Base-by-base conservation (phyloP, 257 asterid species). In the Jacaranda mimosifolia region DNA sequence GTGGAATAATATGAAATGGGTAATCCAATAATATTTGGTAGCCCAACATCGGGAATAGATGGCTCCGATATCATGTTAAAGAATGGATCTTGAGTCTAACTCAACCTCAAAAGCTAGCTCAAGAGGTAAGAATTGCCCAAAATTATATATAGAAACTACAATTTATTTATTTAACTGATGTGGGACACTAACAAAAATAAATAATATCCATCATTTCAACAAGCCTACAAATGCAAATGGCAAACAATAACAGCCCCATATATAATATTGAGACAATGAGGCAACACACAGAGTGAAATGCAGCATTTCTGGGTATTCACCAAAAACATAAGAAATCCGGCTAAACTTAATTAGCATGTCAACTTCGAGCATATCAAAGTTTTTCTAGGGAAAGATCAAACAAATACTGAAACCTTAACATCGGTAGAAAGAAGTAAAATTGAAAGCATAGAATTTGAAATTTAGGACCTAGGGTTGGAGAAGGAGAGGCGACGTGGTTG, bases 401-500 rank as follows among this genome's bases (percentile, higher is more conserved):
- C 32, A 8, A 7, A 19, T 46, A 18, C 12, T 40, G 35, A 17
- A 43, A 56, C 19, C 67, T 39, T 14, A 57, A 43, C 3, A 12
- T 21, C 40, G 56, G 9, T 53, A 12, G 32, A 49, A 21, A 45
- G 7, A 7, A 39, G 18, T 6, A 51, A 43, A 56, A 63, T 0
- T 15, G 42, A 21, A 12, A 14, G 32, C 45, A 32, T 36, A 12
- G 63, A 39, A 26, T 21, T 60, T 56, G 53, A 38, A 62, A 43
- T 14, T 9, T 11, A 4, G 74, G 46, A 92, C 97, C 97, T 90
- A 72, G 91, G 89, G 80, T 83, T 82, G 66, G 93, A 35, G 74
- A 90, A 90, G 40, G 91, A 83, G 71, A 84, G 72, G 78, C 97
- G 88, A 80, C 90, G 88, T 72, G 85, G 82, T 14, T 82, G 83